Conservation (phyloP, 129 eudicot genomes). For the Smallanthus sonchifolius region DNA sequence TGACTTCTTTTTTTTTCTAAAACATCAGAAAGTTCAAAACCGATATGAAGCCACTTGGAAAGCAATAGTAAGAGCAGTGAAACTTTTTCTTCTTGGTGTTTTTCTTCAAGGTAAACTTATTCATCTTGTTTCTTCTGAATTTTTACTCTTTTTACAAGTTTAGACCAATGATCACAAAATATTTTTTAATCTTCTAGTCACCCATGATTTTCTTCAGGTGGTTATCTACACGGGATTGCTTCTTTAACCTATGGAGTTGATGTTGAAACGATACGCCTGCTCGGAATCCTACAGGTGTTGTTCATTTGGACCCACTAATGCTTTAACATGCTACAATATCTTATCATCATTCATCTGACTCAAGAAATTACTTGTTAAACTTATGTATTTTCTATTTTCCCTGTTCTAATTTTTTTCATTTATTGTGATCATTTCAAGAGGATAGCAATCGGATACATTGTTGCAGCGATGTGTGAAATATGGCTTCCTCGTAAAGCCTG, state of each 20-base stretch:
- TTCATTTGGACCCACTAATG: constrained; percentile 4
- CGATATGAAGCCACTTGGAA: constrained; percentile 60
- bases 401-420: background rate
- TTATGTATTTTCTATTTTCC: background rate
- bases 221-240: constrained; percentile 66
- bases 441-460: constrained; percentile 70
- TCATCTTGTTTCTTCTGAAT: background rate
- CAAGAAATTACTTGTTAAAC: background rate
- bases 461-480: constrained; percentile 71
- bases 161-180: background rate
- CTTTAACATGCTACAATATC: constrained; percentile 1
- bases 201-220: constrained; percentile 44
- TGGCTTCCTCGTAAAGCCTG: constrained; percentile 61
- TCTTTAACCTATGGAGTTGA: constrained; percentile 81
- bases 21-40: constrained; percentile 52
- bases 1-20: constrained; percentile 15
- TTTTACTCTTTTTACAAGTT: background rate
- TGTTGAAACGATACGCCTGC: constrained; percentile 49
- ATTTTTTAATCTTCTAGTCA: background rate
- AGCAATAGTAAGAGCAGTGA: constrained; percentile 46
- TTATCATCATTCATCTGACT: constrained; percentile 1
- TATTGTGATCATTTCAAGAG: constrained; percentile 42
- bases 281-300: constrained; percentile 76
- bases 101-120: constrained; percentile 62
- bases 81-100: constrained; percentile 68